Conservation (phyloP, 176 grass and related monocot species). For the Carex pumila region DNA sequence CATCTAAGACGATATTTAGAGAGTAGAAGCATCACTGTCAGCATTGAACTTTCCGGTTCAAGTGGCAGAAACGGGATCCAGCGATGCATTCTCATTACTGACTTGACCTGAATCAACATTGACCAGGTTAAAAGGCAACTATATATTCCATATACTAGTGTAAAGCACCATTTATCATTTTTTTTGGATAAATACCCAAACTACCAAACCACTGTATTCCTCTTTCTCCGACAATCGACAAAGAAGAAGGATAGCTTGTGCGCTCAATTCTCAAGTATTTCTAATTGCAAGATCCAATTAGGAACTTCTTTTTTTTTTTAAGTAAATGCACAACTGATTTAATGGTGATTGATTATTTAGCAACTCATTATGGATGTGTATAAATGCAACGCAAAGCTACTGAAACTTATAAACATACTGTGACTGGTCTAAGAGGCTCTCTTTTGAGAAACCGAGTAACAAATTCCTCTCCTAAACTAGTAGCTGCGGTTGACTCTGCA, state of each 20-base stretch:
- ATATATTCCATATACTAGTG: background rate
- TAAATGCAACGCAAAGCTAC: too few species aligned
- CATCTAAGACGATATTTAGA: conserved; percentile 94
- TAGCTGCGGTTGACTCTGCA: conserved; percentile 36
- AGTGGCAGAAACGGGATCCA: conserved; percentile 79
- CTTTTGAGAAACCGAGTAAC: conserved; percentile 57
- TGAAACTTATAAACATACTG: conserved; percentile 25
- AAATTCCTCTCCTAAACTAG: conserved; percentile 58
- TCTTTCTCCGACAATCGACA: background rate
- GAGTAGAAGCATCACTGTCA: conserved; percentile 74
- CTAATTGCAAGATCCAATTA: background rate
- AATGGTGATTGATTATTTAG: background rate
- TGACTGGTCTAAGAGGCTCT: conserved; percentile 79
- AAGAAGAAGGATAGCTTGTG: background rate
- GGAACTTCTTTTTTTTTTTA: background rate
- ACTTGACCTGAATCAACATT: conserved; percentile 47
- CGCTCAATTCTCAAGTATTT: background rate
- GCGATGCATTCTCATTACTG: conserved; percentile 51
- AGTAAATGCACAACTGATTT: background rate
- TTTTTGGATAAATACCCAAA: background rate
- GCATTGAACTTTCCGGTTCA: conserved; percentile 64
- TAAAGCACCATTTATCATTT: background rate
- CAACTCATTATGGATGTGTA: too few species aligned
- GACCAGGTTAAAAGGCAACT: background rate
- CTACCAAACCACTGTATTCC: background rate